Conservation (phyloP, 345 rosid species). For the Corymbia maculata region DNA sequence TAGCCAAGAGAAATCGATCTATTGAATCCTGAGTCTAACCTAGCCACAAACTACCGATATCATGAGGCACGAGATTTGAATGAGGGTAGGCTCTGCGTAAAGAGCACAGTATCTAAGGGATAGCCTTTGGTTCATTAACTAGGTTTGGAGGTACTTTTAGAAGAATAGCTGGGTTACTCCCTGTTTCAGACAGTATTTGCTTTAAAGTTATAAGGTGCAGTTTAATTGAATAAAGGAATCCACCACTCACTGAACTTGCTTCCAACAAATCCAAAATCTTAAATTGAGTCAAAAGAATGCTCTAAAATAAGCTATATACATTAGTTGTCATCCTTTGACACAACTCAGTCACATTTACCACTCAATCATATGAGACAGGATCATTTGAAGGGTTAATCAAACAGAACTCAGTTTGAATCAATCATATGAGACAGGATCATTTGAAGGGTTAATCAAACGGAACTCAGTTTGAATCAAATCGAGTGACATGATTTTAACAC, state of each 20-base stretch:
- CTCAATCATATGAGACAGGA: not conserved
- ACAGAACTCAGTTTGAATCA: not conserved
- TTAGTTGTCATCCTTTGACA: not conserved
- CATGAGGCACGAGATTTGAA: not conserved
- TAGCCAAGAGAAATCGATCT: not conserved
- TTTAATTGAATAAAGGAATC: not conserved
- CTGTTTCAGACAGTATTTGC: not conserved
- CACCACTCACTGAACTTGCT: not conserved
- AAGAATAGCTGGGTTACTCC: not conserved
- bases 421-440: not conserved
- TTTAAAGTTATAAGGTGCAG: not conserved
- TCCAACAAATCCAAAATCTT: not conserved
- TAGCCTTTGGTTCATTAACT: not conserved
- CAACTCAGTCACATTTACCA: not conserved
- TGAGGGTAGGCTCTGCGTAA: not conserved
- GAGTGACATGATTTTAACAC: not conserved
- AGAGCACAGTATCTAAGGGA: not conserved
- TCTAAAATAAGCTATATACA: not conserved
- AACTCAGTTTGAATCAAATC: not conserved
- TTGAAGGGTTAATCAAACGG: not conserved
- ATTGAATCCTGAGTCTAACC: not conserved
- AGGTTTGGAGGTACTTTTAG: not conserved
- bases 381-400: not conserved
- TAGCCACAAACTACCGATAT: not conserved
- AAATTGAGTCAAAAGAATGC: not conserved